Base-by-base conservation (phyloP, 352 stramenopile genomes). In the Pythium scleroteichum region DNA sequence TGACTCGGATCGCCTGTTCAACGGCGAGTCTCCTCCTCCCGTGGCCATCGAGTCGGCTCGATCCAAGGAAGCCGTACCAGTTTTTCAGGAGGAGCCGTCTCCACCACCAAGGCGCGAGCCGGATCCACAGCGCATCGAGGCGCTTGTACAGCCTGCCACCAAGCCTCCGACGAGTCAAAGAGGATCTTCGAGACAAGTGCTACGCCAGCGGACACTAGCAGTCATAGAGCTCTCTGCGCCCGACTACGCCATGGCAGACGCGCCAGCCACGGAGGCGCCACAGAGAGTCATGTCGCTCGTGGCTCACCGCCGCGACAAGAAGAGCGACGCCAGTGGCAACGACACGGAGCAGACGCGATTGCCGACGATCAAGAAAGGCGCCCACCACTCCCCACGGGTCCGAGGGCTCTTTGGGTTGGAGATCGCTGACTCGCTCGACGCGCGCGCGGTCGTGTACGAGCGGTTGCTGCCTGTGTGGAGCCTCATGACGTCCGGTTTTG, bases 1-100 rank as follows among this genome's bases (percentile, higher is more conserved):
- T 33, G 69, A 89, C 38, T 57, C 77, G 2, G 79, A 88, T 54
- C 68, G 59, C 44, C 56, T 88, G 26, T 56, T 88, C 29, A 35
- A 35, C 5, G 29, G 29, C 29, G 29, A 35, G 29, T 35, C 29
- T 5, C 10, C 10, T 35, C 29, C 24, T 46, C 38, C 38, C 3
- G 5, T n/a, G 13, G 7, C 57, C 23, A 60, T 70, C 26, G 59
- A 72, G 27, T 59, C 44, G 22, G 26, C 14, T 14, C n/a, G 16
- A 42, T n/a, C 4, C 5, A 44, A 20, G 16, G 38, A 44, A 44
- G 10, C 29, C 29, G 29, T 35, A 10, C 5, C 29, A 35, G 29
- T 35, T 10, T 5, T 35, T 10, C 29, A 35, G 5, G 29, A 35
- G 29, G 29, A 35, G 10, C 5, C 5, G 29, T 10, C 29, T 35